Evolutionary conservation across 306 rosid genomes (phyloP), one percentile per base, ranked within the genome.

Genomic region (Aeschynomene evenia): DNA sequence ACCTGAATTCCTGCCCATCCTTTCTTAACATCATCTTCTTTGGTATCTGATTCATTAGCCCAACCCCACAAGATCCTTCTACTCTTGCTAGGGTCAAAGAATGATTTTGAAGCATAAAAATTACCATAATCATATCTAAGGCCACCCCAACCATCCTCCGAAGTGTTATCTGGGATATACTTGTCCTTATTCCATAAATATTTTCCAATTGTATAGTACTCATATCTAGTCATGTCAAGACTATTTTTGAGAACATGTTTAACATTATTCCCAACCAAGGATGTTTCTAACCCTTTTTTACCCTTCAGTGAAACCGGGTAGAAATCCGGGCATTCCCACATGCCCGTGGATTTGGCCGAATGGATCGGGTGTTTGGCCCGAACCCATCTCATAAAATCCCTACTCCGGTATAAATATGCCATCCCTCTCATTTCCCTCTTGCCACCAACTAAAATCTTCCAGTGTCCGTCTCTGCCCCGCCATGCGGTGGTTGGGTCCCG

Each of bases 1-100:
- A 90, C 97, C 94, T 83, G 96, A 71, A 94, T 74, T 50, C 98
- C 97, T 0, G 97, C 90, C 98, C 98, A 94, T 77, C 97, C 96
- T 70, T 94, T 94, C 4, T 37, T 14, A 9, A 68, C 60, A 74
- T 88, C 95, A 0, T 78, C 75, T 0, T 46, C 5, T 5, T 21
- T 0, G 0, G 72, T 21, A 56, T 94, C 96, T 0, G 98, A 94
- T 66, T 90, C 97, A 24, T 94, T 94, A 8, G 95, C 95, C 98
- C 98, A 94, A 0, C 87, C 97, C 97, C 92, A 90, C 74, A 94
- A 34, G 31, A 94, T 78, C 63, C 97, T 88, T 37, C 97, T 19
- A 14, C 70, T 81, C 76, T 76, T 84, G 20, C 36, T 79, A 2
- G 89, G 82, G 42, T 94, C 96, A 63, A 76, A 90, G 67, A 94